Conservation (phyloP, 1,284 basidiomycete genomes). For the Heterobasidion annosum region DNA sequence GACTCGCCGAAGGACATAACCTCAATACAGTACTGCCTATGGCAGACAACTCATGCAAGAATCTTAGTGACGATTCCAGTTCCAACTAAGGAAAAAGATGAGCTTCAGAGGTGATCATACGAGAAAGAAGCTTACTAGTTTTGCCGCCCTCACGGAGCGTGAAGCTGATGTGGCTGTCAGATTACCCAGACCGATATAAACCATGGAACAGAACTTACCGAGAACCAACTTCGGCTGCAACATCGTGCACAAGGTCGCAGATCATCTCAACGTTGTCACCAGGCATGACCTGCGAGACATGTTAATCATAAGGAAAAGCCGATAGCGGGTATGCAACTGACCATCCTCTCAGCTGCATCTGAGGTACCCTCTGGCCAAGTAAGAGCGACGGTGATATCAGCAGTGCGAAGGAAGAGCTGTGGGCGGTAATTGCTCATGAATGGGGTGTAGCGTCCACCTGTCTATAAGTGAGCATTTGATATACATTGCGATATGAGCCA, state of each 20-base stretch:
- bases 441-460: constrained; percentile 89
- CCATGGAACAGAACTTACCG: constrained; percentile 36
- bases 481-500: neutral
- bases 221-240: constrained; percentile 88
- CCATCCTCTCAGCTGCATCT: constrained; percentile 80
- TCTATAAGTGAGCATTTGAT: neutral
- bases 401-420: constrained; percentile 94
- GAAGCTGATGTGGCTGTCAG: constrained; percentile 42
- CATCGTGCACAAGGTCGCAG: constrained; percentile 79
- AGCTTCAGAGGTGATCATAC: neutral
- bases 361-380: constrained; percentile 81
- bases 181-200: neutral
- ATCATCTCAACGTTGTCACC: constrained; percentile 97
- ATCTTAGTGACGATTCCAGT: constrained; percentile 89
- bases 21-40: neutral
- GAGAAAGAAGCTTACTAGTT: constrained; percentile 53
- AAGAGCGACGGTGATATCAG: constrained; percentile 85
- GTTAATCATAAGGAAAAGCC: constrained; percentile 5
- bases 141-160: constrained; percentile 96
- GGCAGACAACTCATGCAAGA: constrained; percentile 30
- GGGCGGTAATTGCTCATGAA: constrained; percentile 97
- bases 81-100: constrained; percentile 47
- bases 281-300: constrained; percentile 75
- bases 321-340: constrained; percentile 14
- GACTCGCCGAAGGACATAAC: neutral